Base-by-base conservation (phyloP, 83 land plant genomes). In the Picea engelmannii region DNA sequence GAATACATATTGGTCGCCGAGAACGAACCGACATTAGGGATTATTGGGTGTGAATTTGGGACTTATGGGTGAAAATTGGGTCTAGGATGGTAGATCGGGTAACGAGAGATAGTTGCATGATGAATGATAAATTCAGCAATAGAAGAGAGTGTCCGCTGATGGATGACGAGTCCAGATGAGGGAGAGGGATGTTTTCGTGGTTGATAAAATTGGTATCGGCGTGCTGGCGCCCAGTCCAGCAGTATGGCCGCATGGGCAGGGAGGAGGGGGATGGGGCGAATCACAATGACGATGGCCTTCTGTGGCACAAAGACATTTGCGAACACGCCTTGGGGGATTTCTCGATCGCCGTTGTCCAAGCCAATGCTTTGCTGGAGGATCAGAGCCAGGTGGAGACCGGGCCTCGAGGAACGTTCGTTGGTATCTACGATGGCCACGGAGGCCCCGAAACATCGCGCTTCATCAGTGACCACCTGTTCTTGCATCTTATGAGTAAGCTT, bases 341-440 rank as follows among this genome's bases (percentile, higher is more conserved):
- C 79, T 93, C 95, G 8, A 80, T 85, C 11, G 95, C 91, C 13
- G 91, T 91, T 10, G 90, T 89, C 20, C 91, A 91, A 84, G 93
- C 90, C 70, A 91, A 93, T 71, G 86, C 81, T 65, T 75, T 70
- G 25, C 24, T 91, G 13, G 93, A 91, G 85, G 95, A 93, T 80
- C 85, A 93, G 3, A 89, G 93, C 79, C 91, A 91, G 84, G 90
- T 93, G 35, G 95, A 91, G 84, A 85, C 83, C 59, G 85, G 87
- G 5, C 68, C 58, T 0, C 31, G 62, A 6, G 93, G 84, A 6
- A 87, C 86, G 12, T 93, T 89, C 63, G 90, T 93, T 21, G 95
- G 95, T 0, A 88, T 93, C 9, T 93, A 89, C 27, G 95, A 93
- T 59, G 95, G 95, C 68, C 95, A 91, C 77, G 93, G 95, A 7